A percentile compares a stretch with the other conserved stretches of the same genome.
These are phyloP conservation scores for Suillus hirtellus DNA, from an alignment of 768 basidiomycete species.

Conservation along the genomic window DNA sequence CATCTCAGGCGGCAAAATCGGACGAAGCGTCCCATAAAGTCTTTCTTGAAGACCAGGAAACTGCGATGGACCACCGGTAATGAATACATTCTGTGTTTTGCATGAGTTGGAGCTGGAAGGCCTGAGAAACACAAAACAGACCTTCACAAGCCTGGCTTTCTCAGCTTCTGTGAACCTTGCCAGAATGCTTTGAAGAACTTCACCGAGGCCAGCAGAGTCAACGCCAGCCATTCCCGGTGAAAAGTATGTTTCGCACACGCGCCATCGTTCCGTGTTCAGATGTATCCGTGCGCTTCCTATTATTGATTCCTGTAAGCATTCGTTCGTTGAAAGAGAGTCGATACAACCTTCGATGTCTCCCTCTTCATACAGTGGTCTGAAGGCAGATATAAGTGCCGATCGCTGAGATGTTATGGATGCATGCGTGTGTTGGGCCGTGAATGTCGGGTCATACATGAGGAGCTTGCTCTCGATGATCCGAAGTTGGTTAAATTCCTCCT, in stretches of 20 bases:
- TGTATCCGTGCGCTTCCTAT: conserved; percentile 76
- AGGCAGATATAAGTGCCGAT: conserved; percentile 85
- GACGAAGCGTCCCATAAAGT: conserved; percentile 72
- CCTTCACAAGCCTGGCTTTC: conserved; percentile 74
- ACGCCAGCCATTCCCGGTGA: conserved; percentile 92
- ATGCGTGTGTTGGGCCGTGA: conserved; percentile 80
- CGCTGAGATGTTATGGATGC: conserved; percentile 73
- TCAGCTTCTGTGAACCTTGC: conserved; percentile 67
- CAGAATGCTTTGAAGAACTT: conserved; percentile 84
- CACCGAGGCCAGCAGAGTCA: conserved; percentile 93
- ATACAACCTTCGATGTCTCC: conserved; percentile 61
- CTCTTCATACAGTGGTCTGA: conserved; percentile 78
- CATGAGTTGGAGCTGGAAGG: background rate
- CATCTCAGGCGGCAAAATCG: conserved; percentile 83
- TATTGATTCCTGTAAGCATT: background rate
- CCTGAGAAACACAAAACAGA: conserved; percentile 30
- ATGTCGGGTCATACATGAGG: conserved; percentile 80
- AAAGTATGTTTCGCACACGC: conserved; percentile 92
- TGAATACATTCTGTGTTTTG: conserved; percentile 72
- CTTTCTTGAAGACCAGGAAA: conserved; percentile 69
- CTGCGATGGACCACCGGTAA: conserved; percentile 82
- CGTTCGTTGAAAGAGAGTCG: background rate
- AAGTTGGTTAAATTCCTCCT: conserved; percentile 75
- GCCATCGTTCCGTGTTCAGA: conserved; percentile 85
- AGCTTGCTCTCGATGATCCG: conserved; percentile 77